These are phyloP conservation scores for Cyathus striatus DNA, from an alignment of 768 basidiomycete species.

Conservation along the genomic window DNA sequence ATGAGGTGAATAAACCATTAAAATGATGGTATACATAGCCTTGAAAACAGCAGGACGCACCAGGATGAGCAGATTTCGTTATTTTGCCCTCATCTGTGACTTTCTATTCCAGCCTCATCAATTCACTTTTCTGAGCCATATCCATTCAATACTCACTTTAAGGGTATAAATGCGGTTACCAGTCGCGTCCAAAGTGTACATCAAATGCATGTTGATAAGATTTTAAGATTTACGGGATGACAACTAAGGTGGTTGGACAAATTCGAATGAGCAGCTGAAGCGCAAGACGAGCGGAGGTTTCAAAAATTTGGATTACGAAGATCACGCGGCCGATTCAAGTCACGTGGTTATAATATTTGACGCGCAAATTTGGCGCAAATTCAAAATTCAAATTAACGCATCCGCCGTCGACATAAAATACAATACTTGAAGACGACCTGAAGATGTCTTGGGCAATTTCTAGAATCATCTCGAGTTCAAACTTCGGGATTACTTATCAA, in stretches of 20 bases:
- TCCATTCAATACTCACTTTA: constrained; percentile 53
- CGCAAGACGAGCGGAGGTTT: neutral
- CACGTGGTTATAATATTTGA: too few relatives aligned
- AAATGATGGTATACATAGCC: neutral
- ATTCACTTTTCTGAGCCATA: neutral
- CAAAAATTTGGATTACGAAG: too few relatives aligned
- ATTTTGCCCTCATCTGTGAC: constrained; percentile 71
- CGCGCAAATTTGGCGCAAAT: too few relatives aligned
- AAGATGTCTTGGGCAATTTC: too few relatives aligned
- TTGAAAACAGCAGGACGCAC: constrained; percentile 35
- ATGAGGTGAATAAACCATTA: constrained; percentile 2
- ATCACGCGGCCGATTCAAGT: too few relatives aligned
- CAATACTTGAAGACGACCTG: too few relatives aligned
- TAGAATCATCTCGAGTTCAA: too few relatives aligned
- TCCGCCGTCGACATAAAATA: too few relatives aligned
- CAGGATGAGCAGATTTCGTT: constrained; percentile 96
- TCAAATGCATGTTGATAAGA: constrained; percentile 81
- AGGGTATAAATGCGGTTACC: constrained; percentile 90
- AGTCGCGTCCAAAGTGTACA: constrained; percentile 80
- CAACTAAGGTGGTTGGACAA: neutral
- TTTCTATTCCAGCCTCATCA: constrained; percentile 54
- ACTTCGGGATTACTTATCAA: too few relatives aligned
- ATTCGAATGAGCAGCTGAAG: neutral
- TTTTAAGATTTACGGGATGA: neutral
- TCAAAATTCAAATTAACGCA: too few relatives aligned